Evolutionary conservation across 192 early-diverging fungal species (phyloP), one percentile per base, ranked within the genome.

Genomic region (Linnemannia zychae): DNA sequence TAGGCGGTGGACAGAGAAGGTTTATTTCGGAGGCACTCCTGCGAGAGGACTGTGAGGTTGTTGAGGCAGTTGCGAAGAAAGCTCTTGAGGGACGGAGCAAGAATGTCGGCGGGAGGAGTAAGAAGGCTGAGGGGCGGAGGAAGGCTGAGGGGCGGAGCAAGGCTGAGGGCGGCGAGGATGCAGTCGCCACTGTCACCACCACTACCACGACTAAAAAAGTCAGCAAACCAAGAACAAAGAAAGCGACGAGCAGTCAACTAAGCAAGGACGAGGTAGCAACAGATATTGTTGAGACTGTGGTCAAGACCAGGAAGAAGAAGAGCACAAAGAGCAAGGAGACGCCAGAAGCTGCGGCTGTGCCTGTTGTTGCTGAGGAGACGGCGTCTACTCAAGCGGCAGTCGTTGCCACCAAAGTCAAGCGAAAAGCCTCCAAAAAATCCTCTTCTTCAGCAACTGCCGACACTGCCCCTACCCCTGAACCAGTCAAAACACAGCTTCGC

Each of bases 401-500:
- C 71, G 71, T 48, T 31, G 47, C 71, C 36, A 34, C 48, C 48
- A 73, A 73, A 73, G 37, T n/a, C 47, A 36, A 47, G 22, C 28
- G 48, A n/a, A n/a, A n/a, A 50, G 65, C 16, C 24, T 31, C 57
- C 57, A 63, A 69, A 76, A 36, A 74, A 74, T 15, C 22, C n/a
- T 31, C 40, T 3, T 28, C 33, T n/a, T n/a, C 40, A 13, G 37
- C 44, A 28, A 68, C n/a, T n/a, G n/a, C n/a, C 40, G 40, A 44
- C 40, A 9, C 40, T 44, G 9, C 40, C 40, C 37, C 33, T 70
- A 24, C 22, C 28, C 9, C 20, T 7, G 38, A 7, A 7, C 48
- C 70, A n/a, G 53, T 34, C 16, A 18, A 37, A 31, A 87, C 79
- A 9, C 36, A 83, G 22, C 89, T 98, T 49, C 91, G 97, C 28